These are phyloP conservation scores for Vaccinium vitisidaea DNA, from an alignment of 148 eudicot genomes.

Conservation along the genomic window DNA sequence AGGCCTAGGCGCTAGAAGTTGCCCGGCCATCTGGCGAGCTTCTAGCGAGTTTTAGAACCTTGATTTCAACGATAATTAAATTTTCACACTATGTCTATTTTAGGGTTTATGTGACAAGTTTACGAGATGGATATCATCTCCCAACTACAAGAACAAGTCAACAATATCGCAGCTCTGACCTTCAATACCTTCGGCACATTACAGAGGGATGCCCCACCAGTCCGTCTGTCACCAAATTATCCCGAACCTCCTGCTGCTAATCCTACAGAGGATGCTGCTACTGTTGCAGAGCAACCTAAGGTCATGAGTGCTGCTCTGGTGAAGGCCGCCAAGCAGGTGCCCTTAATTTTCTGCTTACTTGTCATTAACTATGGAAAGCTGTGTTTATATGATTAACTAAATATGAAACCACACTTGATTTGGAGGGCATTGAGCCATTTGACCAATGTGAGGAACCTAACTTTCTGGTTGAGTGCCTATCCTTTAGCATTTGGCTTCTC, in stretches of 20 bases:
- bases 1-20: no score
- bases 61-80: not conserved
- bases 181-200: conserved; percentile 87
- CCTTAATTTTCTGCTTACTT: not conserved
- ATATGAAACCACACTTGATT: not conserved
- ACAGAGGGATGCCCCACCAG: conserved; percentile 89
- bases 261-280: conserved; percentile 46
- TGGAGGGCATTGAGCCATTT: not conserved
- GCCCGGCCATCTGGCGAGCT: no score
- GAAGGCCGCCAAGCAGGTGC: conserved; percentile 92
- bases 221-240: conserved; percentile 85
- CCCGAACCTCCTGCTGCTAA: conserved; percentile 70
- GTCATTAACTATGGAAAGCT: not conserved
- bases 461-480: not conserved
- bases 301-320: conserved; percentile 71
- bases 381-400: not conserved
- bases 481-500: not conserved
- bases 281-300: conserved; percentile 65
- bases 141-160: conserved; percentile 87
- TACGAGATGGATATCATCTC: conserved; percentile 80
- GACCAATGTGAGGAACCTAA: not conserved
- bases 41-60: no score
- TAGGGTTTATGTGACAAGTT: not conserved
- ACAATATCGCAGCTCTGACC: conserved; percentile 65
- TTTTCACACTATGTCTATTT: not conserved